Conservation (phyloP, 257 asterid genomes). For the Verbascum thapsus region DNA sequence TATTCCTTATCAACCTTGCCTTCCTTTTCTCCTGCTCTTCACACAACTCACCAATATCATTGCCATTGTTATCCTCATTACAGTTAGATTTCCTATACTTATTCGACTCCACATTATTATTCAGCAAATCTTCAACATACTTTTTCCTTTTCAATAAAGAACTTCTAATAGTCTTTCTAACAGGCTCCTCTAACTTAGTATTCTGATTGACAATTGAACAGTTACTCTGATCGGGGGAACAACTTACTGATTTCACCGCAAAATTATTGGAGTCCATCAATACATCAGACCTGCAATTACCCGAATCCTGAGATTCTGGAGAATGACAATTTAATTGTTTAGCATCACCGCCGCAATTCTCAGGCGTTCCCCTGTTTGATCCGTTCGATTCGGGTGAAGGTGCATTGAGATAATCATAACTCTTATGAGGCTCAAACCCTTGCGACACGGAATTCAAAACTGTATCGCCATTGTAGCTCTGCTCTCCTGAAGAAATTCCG, state of each 20-base stretch:
- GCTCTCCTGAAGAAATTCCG: constrained; percentile 29
- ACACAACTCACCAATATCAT: constrained; percentile 27
- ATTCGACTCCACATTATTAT: constrained; percentile 32
- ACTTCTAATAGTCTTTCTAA: constrained; percentile 26
- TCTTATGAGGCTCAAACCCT: constrained; percentile 32
- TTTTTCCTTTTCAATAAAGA: constrained; percentile 68
- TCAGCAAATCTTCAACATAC: constrained; percentile 42
- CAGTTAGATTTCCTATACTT: constrained; percentile 43
- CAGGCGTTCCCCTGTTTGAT: constrained; percentile 41
- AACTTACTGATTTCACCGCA: constrained; percentile 45
- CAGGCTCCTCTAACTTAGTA: constrained; percentile 37
- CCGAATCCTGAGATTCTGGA: constrained; percentile 64
- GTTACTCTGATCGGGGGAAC: constrained; percentile 37
- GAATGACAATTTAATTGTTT: constrained; percentile 53
- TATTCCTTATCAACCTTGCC: constrained; percentile 82
- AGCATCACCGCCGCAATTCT: constrained; percentile 35
- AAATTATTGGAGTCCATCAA: constrained; percentile 45
- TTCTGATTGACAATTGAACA: constrained; percentile 41
- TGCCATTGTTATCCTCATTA: constrained; percentile 22
- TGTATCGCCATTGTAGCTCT: constrained; percentile 42
- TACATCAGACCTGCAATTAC: constrained; percentile 51
- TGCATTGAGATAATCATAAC: constrained; percentile 44
- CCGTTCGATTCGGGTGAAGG: constrained; percentile 70
- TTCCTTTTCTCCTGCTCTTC: constrained; percentile 67
- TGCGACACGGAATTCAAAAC: constrained; percentile 37